phyloP scores from a whole-genome alignment of 2,329 filamentous ascomycete genomes.

The Ascochyta fabae region DNA sequence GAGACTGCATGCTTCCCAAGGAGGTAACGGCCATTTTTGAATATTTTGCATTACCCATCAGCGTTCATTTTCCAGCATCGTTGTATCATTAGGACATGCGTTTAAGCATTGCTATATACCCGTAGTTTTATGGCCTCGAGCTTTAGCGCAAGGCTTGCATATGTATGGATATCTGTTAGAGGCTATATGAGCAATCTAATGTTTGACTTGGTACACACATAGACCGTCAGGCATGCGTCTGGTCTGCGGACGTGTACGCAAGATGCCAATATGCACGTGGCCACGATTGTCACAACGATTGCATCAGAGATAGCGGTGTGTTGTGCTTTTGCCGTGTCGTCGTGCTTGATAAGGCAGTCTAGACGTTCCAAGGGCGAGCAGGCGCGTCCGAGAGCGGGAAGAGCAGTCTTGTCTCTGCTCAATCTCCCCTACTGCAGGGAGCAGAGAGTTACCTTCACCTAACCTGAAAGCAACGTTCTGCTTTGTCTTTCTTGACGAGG shows the following conservation, averaged over 20 bases:
- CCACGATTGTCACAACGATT: constrained; percentile 18
- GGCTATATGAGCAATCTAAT: constrained; percentile 16
- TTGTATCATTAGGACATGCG: constrained; percentile 30
- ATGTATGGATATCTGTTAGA: constrained; percentile 20
- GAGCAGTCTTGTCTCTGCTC: constrained; percentile 12
- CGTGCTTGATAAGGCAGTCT: constrained; percentile 24
- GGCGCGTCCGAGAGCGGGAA: constrained; percentile 20
- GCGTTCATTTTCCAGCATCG: constrained; percentile 7
- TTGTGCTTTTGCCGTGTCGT: constrained; percentile 14
- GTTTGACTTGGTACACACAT: constrained; percentile 1
- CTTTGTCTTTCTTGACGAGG: neutral
- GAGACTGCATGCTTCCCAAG: constrained; percentile 13
- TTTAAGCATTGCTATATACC: constrained; percentile 51
- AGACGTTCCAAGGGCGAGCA: constrained; percentile 10
- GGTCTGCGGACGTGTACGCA: neutral
- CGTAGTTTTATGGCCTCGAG: constrained; percentile 40
- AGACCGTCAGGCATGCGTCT: neutral
- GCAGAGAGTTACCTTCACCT: constrained; percentile 6
- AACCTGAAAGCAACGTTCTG: constrained; percentile 1
- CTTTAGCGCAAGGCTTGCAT: constrained; percentile 20
- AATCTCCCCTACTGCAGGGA: constrained; percentile 7
- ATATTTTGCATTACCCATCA: constrained; percentile 2
- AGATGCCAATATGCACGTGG: constrained; percentile 24
- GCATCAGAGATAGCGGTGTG: constrained; percentile 32
- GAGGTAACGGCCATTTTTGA: constrained; percentile 2